Conservation (phyloP, 2,329 filamentous ascomycete genomes). For the Bertia moriformis region DNA sequence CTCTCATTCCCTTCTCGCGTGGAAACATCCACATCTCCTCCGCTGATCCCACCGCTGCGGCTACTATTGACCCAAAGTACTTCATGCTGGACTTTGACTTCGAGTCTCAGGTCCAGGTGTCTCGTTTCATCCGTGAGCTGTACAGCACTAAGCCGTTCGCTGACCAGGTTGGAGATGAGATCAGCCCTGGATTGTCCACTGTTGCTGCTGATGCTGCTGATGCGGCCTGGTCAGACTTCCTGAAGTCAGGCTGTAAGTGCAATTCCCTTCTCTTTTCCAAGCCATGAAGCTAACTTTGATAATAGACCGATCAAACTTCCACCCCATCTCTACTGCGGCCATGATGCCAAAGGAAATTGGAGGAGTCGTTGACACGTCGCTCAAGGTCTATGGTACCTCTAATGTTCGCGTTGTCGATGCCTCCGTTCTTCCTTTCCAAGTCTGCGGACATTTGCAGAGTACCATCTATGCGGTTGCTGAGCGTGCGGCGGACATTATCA, state of each 20-base stretch:
- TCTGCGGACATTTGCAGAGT: not conserved
- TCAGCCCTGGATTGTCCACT: no score
- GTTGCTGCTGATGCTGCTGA: no score
- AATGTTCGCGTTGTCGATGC: conserved; percentile 15
- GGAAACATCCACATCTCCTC: conserved; percentile 24
- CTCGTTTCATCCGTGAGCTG: no score
- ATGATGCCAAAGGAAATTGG: conserved; percentile 24
- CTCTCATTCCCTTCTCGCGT: conserved; percentile 20
- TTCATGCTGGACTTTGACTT: conserved; percentile 19
- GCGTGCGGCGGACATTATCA: not conserved
- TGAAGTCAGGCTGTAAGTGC: no score
- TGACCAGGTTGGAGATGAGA: no score
- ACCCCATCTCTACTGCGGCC: no score
- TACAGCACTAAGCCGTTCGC: no score
- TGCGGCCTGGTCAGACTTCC: no score
- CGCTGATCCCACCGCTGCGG: conserved; percentile 11
- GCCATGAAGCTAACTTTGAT: no score
- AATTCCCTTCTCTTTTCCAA: no score
- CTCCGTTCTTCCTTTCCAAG: conserved; percentile 8
- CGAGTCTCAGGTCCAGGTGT: no score
- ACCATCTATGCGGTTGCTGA: not conserved
- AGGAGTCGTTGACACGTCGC: conserved; percentile 17
- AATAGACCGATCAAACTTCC: no score
- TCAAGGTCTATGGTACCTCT: conserved; percentile 16
- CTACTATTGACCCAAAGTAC: conserved; percentile 19